These are phyloP conservation scores for Lecanicillium sp. DNA, from an alignment of 2,329 filamentous ascomycete species.

Conservation along the genomic window DNA sequence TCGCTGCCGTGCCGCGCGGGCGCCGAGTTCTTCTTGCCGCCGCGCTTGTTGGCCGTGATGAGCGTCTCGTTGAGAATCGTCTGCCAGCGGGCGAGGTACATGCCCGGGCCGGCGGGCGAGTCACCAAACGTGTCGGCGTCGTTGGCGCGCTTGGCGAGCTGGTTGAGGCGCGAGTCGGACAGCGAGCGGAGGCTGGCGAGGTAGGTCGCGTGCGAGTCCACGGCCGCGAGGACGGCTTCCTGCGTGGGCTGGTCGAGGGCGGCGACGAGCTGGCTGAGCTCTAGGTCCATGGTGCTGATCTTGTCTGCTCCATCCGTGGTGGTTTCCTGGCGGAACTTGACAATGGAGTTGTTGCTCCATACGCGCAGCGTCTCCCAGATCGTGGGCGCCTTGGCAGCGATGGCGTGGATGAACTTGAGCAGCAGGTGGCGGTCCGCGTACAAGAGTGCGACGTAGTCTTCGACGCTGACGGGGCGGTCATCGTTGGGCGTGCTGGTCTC, in stretches of 20 bases:
- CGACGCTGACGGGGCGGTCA: conserved; percentile 39
- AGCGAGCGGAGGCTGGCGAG: conserved; percentile 45
- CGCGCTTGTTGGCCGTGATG: conserved; percentile 52
- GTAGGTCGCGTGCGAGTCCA: conserved; percentile 56
- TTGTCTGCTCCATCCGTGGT: conserved; percentile 20
- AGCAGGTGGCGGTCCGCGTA: conserved; percentile 54
- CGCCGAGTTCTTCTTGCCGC: conserved; percentile 26
- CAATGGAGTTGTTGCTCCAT: conserved; percentile 52
- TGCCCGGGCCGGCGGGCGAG: conserved; percentile 55
- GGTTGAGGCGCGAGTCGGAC: conserved; percentile 48
- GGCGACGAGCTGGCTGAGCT: conserved; percentile 33
- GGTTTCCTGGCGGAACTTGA: conserved; percentile 43
- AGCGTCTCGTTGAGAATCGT: conserved; percentile 59
- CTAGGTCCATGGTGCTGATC: conserved; percentile 28
- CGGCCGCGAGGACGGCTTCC: conserved; percentile 35
- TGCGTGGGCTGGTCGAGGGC: conserved; percentile 40
- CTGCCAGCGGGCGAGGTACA: conserved; percentile 68
- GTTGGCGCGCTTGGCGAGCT: conserved; percentile 39
- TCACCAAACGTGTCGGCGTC: conserved; percentile 15
- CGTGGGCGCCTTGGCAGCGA: conserved; percentile 60
- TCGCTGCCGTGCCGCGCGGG: conserved; percentile 46
- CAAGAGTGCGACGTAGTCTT: conserved; percentile 64
- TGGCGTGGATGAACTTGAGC: conserved; percentile 65
- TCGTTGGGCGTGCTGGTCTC: conserved; percentile 42
- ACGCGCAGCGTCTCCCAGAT: conserved; percentile 51